Conservation (phyloP, 441 rosid genomes). For the Eutrema salsugineum region DNA sequence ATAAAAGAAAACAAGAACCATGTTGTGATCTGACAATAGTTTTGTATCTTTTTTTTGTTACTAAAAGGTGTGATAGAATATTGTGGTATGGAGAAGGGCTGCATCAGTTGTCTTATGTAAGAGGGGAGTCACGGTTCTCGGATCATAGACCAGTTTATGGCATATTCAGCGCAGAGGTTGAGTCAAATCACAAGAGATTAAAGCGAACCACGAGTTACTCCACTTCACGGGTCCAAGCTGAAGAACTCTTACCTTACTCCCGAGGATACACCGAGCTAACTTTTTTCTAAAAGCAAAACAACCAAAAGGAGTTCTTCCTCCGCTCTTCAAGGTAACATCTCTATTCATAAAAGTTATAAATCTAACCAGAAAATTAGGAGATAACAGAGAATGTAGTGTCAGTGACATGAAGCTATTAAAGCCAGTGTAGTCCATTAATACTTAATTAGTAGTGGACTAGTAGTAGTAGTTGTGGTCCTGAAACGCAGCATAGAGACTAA, state of each 20-base stretch:
- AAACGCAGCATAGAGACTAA: constrained; percentile 11
- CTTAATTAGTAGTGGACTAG: constrained; percentile 8
- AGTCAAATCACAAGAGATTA: constrained; percentile 60
- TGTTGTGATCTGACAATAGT: constrained; percentile 2
- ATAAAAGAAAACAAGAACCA: not conserved
- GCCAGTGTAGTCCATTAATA: constrained; percentile 10
- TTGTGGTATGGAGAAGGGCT: constrained; percentile 94
- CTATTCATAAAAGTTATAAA: not conserved
- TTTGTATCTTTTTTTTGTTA: not conserved
- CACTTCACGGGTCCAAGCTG: constrained; percentile 69
- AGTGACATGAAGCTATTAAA: constrained; percentile 26
- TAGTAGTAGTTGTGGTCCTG: constrained; percentile 23
- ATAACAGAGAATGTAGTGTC: constrained; percentile 21
- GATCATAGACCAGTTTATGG: constrained; percentile 96
- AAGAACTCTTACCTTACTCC: constrained; percentile 85
- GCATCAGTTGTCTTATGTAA: constrained; percentile 78
- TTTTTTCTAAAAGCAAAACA: constrained; percentile 51
- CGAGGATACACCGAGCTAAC: constrained; percentile 78
- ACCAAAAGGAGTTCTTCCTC: constrained; percentile 22
- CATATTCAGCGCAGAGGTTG: constrained; percentile 78
- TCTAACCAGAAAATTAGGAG: constrained; percentile 13
- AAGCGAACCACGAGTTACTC: constrained; percentile 67
- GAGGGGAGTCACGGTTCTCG: constrained; percentile 94
- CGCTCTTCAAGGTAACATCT: constrained; percentile 19
- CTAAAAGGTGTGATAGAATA: constrained; percentile 89